Base-by-base conservation (phyloP, 306 rosid species). In the Prunus kanzakura region DNA sequence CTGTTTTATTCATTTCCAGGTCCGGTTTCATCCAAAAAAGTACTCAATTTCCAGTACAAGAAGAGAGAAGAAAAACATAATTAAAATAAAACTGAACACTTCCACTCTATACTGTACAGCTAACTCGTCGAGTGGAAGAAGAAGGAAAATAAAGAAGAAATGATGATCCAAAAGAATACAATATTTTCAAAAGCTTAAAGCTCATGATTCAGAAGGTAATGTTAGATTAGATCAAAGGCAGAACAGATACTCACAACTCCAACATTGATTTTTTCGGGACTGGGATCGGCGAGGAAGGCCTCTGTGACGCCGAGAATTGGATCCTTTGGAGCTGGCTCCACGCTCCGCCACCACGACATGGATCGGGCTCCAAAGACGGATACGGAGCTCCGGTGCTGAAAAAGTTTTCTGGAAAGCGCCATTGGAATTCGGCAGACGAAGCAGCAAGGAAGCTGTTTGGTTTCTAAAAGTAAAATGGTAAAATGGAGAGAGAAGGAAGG, bases 251-350 rank as follows among this genome's bases (percentile, higher is more conserved):
- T 90, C 71, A 95, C 98, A 8, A 95, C 98, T 88, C 97, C 98
- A 46, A 95, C 93, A 73, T 95, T 95, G 78, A 95, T 95, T 85
- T 95, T 95, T 56, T 82, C 81, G 0, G 97, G 96, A 79, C 88
- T 88, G 45, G 92, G 93, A 92, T 95, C 98, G 27, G 97, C 95
- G 55, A 95, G 88, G 74, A 79, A 95, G 71, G 98, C 98, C 79
- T 95, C 98, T 35, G 97, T 95, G 54, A 92, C 98, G n/a, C 98
- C 96, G 79, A 95, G 98, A 82, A 95, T 95, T 7, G 98, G 98
- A 74, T 95, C 98, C 86, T 92, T 95, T 3, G 98, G 88, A 60
- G 98, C 97, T 1, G 88, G 97, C 23, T 95, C 89, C 32, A 95
- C 90, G 76, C 55, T 81, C 71, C 85, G 77, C 92, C 94, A 95